Conservation (phyloP, 805 yeast species). For the Spencermartinsiella europaea region DNA sequence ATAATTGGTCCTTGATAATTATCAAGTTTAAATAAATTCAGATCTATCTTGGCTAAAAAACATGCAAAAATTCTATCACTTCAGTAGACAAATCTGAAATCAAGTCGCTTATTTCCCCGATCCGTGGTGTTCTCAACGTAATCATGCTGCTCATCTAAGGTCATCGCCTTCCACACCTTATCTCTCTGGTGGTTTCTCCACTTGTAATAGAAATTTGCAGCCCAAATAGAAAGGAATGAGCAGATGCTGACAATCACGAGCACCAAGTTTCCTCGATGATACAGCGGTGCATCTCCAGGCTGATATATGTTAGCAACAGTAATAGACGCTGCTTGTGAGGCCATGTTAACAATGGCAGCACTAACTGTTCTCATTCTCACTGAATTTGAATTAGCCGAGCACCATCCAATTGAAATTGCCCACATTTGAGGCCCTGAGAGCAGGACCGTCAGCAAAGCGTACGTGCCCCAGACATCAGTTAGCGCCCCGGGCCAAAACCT, state of each 20-base stretch:
- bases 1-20: too few species aligned
- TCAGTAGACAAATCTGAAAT: constrained; percentile 38
- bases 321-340: constrained; percentile 53
- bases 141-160: constrained; percentile 43
- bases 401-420: constrained; percentile 58
- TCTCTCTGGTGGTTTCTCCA: constrained; percentile 33
- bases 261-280: constrained; percentile 48
- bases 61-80: too few species aligned
- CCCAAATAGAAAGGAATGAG: constrained; percentile 34
- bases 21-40: too few species aligned
- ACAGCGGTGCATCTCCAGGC: constrained; percentile 51
- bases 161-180: constrained; percentile 45
- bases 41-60: too few species aligned
- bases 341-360: constrained; percentile 60
- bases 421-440: constrained; percentile 55
- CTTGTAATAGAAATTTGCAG: constrained; percentile 38
- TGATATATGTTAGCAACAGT: constrained; percentile 53
- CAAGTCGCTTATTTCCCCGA: constrained; percentile 54
- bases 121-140: constrained; percentile 45
- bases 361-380: constrained; percentile 59
- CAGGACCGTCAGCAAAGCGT: constrained; percentile 23
- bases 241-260: constrained; percentile 21
- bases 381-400: constrained; percentile 55
- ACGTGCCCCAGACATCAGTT: constrained; percentile 26
- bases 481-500: constrained; percentile 22